Conservation (phyloP, 495 filamentous ascomycete genomes). For the Neurospora sp. region DNA sequence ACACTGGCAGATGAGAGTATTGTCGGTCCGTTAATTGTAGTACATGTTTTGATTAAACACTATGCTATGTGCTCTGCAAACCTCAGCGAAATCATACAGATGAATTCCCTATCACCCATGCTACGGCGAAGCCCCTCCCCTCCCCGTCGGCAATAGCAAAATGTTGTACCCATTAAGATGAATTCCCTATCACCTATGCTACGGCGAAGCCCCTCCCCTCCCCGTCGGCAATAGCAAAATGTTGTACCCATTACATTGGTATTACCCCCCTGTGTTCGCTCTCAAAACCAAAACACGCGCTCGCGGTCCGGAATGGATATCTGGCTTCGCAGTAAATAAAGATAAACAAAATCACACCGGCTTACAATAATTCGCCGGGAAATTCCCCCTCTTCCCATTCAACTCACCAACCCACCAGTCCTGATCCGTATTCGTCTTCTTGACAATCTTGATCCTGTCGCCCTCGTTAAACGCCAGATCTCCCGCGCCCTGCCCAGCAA, state of each 20-base stretch:
- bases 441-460: conserved; percentile 72
- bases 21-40: neutral
- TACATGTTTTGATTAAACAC: neutral
- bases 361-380: conserved; percentile 84
- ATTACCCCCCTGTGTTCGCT: neutral
- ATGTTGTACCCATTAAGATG: too few relatives aligned
- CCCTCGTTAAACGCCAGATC: conserved; percentile 79
- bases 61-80: neutral
- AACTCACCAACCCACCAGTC: conserved; percentile 97
- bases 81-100: neutral
- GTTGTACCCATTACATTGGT: too few relatives aligned
- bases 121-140: too few relatives aligned
- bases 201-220: too few relatives aligned
- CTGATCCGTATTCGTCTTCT: conserved; percentile 75
- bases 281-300: neutral
- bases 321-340: neutral
- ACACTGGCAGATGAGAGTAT: neutral
- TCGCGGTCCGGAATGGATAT: neutral
- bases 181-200: neutral
- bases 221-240: neutral
- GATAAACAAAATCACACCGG: conserved; percentile 2
- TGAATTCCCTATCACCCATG: neutral
- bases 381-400: conserved; percentile 60
- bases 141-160: neutral
- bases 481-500: conserved; percentile 57